Base-by-base conservation (phyloP, 2,329 filamentous ascomycete species). In the Davidsoniella eucalypti region DNA sequence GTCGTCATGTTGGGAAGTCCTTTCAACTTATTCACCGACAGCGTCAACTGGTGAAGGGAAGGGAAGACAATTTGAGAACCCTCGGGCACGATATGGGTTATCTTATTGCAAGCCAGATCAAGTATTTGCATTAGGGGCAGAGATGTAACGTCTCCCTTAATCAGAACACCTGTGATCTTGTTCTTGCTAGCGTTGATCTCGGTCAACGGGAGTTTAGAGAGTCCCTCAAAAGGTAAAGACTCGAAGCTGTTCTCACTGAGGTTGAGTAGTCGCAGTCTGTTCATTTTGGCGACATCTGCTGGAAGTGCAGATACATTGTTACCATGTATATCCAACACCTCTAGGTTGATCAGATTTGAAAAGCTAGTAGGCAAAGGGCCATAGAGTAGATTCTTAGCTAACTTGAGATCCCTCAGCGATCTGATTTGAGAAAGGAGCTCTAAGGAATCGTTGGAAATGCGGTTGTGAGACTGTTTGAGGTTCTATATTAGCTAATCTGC, bases 1-100 rank as follows among this genome's bases (percentile, higher is more conserved):
- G 72, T 71, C n/a, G 73, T 71, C 57, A 95, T 68, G 56, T 84
- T 74, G 0, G 90, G 87, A 10, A 98, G 67, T 0, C 64, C 64
- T 54, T 78, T 76, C 5, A 98, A 67, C 9, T 85, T 76, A 61
- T 98, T 98, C 63, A 82, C 78, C 1, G 84, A 84, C n/a, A 93
- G 67, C 33, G 80, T 79, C 9, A 96, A 65, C 45, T 80, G 78
- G 55, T 84, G 81, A 21, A 95, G 65, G 7, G 73, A 76, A 0
- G 88, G 87, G 50, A 94, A 63, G 0, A 69, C 64, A n/a, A 92
- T 63, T 0, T 63, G 58, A 3, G 71, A 57, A 1, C 63, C 61
- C 0, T 63, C 55, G 0, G 69, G 63, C 1, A 69, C 65, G 21
- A 81, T 54, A 60, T 75, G 69, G 12, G 68, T 70, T 12, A 96